phyloP scores from a whole-genome alignment of 192 early-diverging fungal genomes.

The Coemansia sp. region DNA sequence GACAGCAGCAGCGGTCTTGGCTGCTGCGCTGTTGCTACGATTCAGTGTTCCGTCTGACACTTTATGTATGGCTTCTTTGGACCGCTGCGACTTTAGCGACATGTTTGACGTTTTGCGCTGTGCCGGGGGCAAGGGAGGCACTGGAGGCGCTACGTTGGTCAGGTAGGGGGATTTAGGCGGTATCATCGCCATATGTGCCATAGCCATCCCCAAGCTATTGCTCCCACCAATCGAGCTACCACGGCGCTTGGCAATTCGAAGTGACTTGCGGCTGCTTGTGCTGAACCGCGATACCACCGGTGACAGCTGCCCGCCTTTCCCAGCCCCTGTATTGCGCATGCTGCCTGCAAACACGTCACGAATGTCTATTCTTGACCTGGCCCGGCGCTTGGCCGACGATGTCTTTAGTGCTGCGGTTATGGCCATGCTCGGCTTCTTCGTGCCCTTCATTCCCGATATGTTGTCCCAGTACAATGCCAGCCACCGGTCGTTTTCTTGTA shows the following conservation, averaged over 20 bases:
- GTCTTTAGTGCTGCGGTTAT: constrained; percentile 50
- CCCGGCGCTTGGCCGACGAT: constrained; percentile 40
- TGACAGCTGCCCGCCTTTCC: constrained; percentile 16
- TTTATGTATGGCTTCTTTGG: constrained; percentile 15
- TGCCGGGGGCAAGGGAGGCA: constrained; percentile 5
- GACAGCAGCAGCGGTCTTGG: constrained; percentile 38
- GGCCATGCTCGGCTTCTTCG: constrained; percentile 29
- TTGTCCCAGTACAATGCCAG: constrained; percentile 44
- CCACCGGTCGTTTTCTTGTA: constrained; percentile 53
- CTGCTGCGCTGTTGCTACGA: constrained; percentile 50
- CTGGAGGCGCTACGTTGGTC: constrained; percentile 18
- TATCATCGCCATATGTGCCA: constrained; percentile 48
- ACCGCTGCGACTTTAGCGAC: constrained; percentile 23
- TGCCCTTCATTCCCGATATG: constrained; percentile 35
- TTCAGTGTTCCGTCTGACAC: constrained; percentile 3
- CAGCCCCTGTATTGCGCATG: background rate
- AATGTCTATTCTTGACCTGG: constrained; percentile 40
- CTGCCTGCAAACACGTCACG: constrained; percentile 43
- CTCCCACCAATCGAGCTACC: constrained; percentile 15
- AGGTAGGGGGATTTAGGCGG: constrained; percentile 47
- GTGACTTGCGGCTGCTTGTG: constrained; percentile 9
- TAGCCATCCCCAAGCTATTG: constrained; percentile 40
- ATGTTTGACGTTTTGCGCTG: constrained; percentile 13
- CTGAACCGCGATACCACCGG: constrained; percentile 24
- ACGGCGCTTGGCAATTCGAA: constrained; percentile 11